Conservation (phyloP, 257 asterid genomes). For the Petrea volubilis region DNA sequence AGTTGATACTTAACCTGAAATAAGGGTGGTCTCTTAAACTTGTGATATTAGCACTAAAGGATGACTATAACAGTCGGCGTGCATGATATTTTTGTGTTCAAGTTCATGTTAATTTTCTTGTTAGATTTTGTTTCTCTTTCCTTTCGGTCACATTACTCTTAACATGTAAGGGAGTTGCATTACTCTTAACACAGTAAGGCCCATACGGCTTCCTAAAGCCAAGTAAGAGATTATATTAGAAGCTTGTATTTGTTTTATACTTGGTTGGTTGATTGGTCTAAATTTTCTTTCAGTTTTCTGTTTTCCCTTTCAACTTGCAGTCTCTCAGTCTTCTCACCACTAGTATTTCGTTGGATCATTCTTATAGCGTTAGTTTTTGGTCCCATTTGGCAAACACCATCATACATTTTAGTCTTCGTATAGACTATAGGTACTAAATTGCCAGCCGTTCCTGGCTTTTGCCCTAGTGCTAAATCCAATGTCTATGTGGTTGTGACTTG, state of each 20-base stretch:
- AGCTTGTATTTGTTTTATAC: not conserved
- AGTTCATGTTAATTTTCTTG: not conserved
- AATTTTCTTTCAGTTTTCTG: not conserved
- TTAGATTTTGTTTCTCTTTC: not conserved
- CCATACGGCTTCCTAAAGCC: too few relatives aligned
- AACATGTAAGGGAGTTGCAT: too few relatives aligned
- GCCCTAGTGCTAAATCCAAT: not conserved
- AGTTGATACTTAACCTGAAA: not conserved
- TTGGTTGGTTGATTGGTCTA: not conserved
- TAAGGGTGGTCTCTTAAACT: not conserved
- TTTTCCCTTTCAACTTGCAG: not conserved
- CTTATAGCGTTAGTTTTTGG: not conserved
- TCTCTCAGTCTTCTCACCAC: not conserved
- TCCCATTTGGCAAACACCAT: not conserved
- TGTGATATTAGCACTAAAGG: not conserved
- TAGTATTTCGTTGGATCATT: not conserved
- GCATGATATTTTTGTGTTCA: not conserved
- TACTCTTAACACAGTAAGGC: too few relatives aligned
- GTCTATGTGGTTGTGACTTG: conserved; percentile 10
- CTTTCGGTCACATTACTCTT: not conserved
- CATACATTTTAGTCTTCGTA: not conserved
- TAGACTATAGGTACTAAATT: not conserved
- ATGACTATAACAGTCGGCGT: not conserved
- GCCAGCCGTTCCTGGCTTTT: not conserved
- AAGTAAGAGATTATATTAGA: not conserved